Evolutionary conservation across 192 early-diverging fungal species (phyloP).

Genomic region (Coemansia sp.): DNA sequence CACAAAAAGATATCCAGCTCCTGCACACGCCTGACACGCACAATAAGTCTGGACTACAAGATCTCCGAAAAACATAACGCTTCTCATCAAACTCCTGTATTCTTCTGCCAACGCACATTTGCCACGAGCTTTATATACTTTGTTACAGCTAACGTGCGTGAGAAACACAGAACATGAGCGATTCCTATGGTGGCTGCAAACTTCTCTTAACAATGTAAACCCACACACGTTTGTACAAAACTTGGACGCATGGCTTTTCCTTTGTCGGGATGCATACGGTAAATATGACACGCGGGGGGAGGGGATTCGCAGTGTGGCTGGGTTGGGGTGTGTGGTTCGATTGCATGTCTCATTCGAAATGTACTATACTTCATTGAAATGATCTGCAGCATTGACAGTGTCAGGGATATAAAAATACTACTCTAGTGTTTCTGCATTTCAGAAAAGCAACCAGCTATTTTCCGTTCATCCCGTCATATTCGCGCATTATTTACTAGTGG

Average conservation of each 20-base stretch:
- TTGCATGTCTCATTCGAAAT: not conserved
- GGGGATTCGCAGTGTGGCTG: not conserved
- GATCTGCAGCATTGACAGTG: not conserved
- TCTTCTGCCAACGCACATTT: too few relatives aligned
- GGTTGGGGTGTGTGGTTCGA: not conserved
- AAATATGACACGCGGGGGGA: not conserved
- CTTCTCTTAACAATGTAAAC: not conserved
- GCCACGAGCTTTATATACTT: too few relatives aligned
- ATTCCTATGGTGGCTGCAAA: too few relatives aligned
- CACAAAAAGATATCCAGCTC: too few relatives aligned
- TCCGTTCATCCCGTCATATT: not conserved
- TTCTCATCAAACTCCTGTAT: too few relatives aligned
- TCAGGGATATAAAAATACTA: not conserved
- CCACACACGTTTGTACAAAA: not conserved
- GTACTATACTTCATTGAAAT: not conserved
- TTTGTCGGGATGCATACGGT: not conserved
- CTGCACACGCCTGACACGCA: too few relatives aligned
- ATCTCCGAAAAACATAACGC: too few relatives aligned
- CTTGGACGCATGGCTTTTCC: not conserved
- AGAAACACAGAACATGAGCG: too few relatives aligned
- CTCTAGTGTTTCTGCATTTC: not conserved
- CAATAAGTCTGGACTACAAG: too few relatives aligned
- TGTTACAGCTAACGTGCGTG: too few relatives aligned
- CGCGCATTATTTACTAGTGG: too few relatives aligned
- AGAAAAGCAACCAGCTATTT: not conserved